phyloP scores from a whole-genome alignment of 1,284 basidiomycete species.

The Abortiporus biennis region DNA sequence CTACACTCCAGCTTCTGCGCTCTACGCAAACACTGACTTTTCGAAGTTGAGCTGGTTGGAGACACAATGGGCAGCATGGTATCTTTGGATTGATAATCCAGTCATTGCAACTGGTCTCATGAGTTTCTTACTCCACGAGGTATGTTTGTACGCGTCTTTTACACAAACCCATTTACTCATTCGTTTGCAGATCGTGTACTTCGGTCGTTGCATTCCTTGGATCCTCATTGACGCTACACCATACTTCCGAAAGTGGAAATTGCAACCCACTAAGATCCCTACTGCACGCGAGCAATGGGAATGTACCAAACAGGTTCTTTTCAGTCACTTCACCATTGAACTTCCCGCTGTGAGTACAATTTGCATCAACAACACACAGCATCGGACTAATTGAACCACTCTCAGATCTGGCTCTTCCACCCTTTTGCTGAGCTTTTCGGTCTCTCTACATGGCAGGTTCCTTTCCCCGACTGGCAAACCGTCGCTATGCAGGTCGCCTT shows the following conservation, averaged over 20 bases:
- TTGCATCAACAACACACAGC: too few relatives aligned
- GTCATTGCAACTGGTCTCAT: constrained; percentile 91
- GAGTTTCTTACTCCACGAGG: constrained; percentile 93
- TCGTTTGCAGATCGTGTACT: constrained; percentile 79
- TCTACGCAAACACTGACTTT: constrained; percentile 62
- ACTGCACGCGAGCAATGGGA: constrained; percentile 87
- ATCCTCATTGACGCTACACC: constrained; percentile 93
- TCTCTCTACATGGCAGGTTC: constrained; percentile 90
- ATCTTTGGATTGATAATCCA: constrained; percentile 85
- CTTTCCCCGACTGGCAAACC: constrained; percentile 71
- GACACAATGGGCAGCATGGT: constrained; percentile 79
- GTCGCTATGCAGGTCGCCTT: constrained; percentile 81
- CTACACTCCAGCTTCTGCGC: constrained; percentile 26
- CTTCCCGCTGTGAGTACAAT: constrained; percentile 71
- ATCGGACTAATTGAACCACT: too few relatives aligned
- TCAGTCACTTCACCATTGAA: constrained; percentile 96
- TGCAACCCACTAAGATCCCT: constrained; percentile 85
- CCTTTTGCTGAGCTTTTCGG: constrained; percentile 88
- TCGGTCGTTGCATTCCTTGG: constrained; percentile 94
- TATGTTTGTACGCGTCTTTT: constrained; percentile 34
- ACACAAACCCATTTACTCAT: constrained; percentile 4
- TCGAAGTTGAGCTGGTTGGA: constrained; percentile 71
- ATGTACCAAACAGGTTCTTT: constrained; percentile 91
- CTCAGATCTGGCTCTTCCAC: constrained; percentile 96
- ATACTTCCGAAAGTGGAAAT: constrained; percentile 93